These are phyloP conservation scores for Mycena rebaudengoi DNA, from an alignment of 768 basidiomycete genomes.

Conservation along the genomic window DNA sequence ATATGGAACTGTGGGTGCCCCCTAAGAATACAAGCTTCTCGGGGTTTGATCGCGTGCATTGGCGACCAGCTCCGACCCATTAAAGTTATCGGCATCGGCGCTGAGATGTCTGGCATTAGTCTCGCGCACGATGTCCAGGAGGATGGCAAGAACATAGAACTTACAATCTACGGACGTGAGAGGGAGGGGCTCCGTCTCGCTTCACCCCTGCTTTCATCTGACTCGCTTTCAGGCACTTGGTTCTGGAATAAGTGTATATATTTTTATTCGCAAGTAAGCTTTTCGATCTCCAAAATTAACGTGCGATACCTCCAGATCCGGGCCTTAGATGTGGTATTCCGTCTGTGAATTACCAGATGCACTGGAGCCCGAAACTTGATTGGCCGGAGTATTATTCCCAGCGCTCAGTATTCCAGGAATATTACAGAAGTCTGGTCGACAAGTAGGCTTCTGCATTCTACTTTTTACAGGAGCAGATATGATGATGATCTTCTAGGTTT, in stretches of 20 bases:
- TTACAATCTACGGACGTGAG: constrained; percentile 58
- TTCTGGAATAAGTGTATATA: constrained; percentile 42
- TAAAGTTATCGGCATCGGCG: constrained; percentile 53
- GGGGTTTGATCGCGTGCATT: background rate
- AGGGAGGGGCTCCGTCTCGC: too few species aligned
- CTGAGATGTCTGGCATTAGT: constrained; percentile 54
- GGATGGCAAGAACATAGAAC: constrained; percentile 46
- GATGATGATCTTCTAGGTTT: constrained; percentile 20
- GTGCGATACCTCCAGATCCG: constrained; percentile 27
- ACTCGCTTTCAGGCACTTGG: too few species aligned
- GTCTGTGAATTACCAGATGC: constrained; percentile 38
- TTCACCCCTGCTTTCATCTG: too few species aligned
- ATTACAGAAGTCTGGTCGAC: constrained; percentile 50
- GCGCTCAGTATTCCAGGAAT: constrained; percentile 53
- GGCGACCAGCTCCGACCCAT: constrained; percentile 39
- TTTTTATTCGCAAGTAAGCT: constrained; percentile 6
- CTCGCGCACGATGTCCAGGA: constrained; percentile 33
- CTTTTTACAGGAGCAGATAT: background rate
- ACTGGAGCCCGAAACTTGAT: constrained; percentile 43
- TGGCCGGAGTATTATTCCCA: constrained; percentile 58
- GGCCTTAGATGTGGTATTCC: constrained; percentile 59
- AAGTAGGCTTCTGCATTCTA: constrained; percentile 38
- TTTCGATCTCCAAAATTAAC: background rate
- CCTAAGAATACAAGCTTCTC: too few species aligned
- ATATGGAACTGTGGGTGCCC: constrained; percentile 28